These are phyloP conservation scores for Didymellaceae sp. DNA, from an alignment of 2,329 filamentous ascomycete species.

Conservation along the genomic window DNA sequence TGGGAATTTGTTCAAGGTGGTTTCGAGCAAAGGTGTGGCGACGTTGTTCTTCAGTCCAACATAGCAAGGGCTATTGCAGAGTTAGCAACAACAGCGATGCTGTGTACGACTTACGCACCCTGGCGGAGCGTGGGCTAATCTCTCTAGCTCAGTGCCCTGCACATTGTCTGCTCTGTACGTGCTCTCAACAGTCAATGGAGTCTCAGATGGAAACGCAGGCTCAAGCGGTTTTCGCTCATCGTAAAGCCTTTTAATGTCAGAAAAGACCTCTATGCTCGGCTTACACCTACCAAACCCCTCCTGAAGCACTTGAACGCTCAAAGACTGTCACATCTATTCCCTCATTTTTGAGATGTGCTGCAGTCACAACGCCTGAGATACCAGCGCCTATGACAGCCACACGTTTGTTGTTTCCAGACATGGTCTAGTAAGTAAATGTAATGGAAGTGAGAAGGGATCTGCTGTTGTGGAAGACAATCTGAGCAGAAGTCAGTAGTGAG, in stretches of 20 bases:
- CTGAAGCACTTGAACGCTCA: conserved; percentile 59
- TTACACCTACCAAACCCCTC: conserved; percentile 61
- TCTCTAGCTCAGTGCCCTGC: conserved; percentile 18
- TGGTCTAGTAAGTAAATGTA: neutral
- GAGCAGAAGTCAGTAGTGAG: neutral
- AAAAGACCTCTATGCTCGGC: rapidly evolving
- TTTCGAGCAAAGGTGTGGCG: conserved; percentile 57
- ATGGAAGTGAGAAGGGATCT: too few species aligned
- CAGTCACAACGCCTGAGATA: conserved; percentile 46
- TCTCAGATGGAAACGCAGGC: conserved; percentile 53
- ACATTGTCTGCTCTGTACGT: conserved; percentile 24
- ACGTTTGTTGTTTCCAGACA: conserved; percentile 25
- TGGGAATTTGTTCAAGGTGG: conserved; percentile 62
- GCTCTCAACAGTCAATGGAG: conserved; percentile 27
- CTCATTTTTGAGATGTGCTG: conserved; percentile 44
- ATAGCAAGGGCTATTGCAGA: conserved; percentile 56
- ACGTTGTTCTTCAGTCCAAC: conserved; percentile 62
- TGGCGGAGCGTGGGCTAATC: conserved; percentile 57
- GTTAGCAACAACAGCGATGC: neutral
- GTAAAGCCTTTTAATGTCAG: conserved; percentile 49
- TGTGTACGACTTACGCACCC: conserved; percentile 46
- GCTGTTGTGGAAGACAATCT: neutral
- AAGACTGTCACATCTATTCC: conserved; percentile 60
- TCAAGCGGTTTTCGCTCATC: conserved; percentile 59
- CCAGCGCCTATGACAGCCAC: conserved; percentile 48